Evolutionary conservation across 2,329 filamentous ascomycete genomes (phyloP), one percentile per base, ranked within the genome.

Genomic region (Seiridium cupressi): DNA sequence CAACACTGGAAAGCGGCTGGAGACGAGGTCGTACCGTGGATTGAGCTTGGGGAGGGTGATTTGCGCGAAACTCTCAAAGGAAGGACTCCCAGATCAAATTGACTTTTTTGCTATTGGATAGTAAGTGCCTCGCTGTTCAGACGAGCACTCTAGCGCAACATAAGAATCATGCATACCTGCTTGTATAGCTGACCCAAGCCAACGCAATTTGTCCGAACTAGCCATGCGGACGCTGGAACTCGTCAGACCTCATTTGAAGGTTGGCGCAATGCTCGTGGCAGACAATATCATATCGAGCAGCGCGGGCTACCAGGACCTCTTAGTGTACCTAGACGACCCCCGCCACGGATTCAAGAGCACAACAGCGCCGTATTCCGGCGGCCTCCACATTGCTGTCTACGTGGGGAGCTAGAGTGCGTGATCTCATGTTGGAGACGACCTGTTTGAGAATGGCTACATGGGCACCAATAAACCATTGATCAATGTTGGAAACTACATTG

Each of bases 51-150:
- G 4, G 82, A 81, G 60, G 86, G 85, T 0, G 82, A 88, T 65
- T 62, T 89, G 53, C 73, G 77, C 0, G 80, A 88, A 69, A 88
- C 84, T 0, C 70, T 86, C n/a, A 79, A 80, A 26, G 62, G 64
- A 73, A 3, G 75, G 77, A 38, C 60, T 88, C 32, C 76, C 77
- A 0, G 72, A 76, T 36, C 18, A 49, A 4, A 74, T 88, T n/a
- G 83, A 88, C 62, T 73, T 88, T 88, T 26, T 64, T 89, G 13
- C 71, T 87, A 32, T 74, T 89, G 34, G 85, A 88, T 65, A 88
- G 85, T 88, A 70, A 76, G 84, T 79, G 3, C 1, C 32, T 26
- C 18, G n/a, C 5, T 7, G 2, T 9, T 42, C 40, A 6, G 6
- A 9, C 18, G 18, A 26, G 1, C 1, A 26, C 18, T 2, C 2